Percentiles rank a stretch among this genome's conserved stretches.
Evolutionary conservation across 345 rosid genomes (phyloP).

Genomic region (Clausena lansium): DNA sequence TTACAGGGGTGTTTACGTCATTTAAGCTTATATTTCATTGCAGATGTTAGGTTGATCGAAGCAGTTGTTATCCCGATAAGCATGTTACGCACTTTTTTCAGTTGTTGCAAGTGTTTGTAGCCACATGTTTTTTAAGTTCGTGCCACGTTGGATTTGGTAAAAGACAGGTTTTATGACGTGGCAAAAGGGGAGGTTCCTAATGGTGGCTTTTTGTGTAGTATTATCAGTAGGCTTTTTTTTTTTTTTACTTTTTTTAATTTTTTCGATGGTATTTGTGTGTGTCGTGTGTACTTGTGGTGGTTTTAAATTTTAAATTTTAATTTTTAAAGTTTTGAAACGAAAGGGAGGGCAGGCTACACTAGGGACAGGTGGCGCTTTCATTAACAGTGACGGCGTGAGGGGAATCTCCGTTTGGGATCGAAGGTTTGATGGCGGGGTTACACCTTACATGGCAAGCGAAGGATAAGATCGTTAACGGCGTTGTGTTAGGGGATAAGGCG

Average conservation of each 20-base stretch:
- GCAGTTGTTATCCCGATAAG: constrained; percentile 25
- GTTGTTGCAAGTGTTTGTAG: not conserved
- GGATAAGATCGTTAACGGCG: constrained; percentile 23
- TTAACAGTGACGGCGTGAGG: constrained; percentile 20
- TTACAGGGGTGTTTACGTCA: constrained; percentile 13
- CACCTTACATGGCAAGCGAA: constrained; percentile 4
- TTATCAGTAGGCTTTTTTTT: constrained; percentile 19
- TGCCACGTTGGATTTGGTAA: constrained; percentile 22
- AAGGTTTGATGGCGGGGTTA: constrained; percentile 23
- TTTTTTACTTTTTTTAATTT: too few species aligned
- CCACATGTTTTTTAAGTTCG: not conserved
- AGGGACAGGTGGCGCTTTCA: not conserved
- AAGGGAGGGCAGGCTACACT: not conserved
- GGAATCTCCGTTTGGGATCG: constrained; percentile 23
- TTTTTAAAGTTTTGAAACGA: constrained; percentile 1
- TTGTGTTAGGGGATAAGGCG: constrained; percentile 24
- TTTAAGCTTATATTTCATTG: not conserved
- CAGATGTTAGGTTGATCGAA: not conserved
- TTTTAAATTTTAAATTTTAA: not conserved
- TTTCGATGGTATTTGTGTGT: not conserved
- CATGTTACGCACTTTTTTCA: constrained; percentile 6
- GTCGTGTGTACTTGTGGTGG: not conserved
- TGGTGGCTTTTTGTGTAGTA: constrained; percentile 37
- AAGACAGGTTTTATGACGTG: constrained; percentile 21
- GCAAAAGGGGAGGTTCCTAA: constrained; percentile 20